A percentile compares a stretch with the other conserved stretches of the same genome.
These are phyloP conservation scores for Ormosia emarginata DNA, from an alignment of 306 rosid species.

Conservation along the genomic window DNA sequence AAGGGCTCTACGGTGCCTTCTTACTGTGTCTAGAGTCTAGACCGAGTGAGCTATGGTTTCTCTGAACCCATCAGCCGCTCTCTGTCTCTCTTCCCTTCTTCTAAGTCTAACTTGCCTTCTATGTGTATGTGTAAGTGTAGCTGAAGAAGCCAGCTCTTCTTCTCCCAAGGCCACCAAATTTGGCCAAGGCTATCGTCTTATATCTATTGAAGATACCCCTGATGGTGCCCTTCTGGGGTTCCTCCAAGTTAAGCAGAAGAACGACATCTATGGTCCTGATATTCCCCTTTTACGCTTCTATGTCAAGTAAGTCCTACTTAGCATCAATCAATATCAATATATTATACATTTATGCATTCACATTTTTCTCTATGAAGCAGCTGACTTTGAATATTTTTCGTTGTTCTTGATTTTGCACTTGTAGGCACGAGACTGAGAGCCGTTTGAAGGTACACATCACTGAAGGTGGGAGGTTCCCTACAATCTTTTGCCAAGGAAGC, in stretches of 20 bases:
- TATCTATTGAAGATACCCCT: constrained; percentile 53
- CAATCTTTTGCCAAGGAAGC: constrained; percentile 64
- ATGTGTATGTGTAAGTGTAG: not conserved
- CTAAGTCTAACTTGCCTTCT: constrained; percentile 21
- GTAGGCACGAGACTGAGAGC: constrained; percentile 68
- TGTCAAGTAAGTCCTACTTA: constrained; percentile 53
- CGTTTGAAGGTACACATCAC: constrained; percentile 81
- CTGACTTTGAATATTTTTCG: not conserved
- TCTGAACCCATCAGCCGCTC: not conserved
- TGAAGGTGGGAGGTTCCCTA: constrained; percentile 92
- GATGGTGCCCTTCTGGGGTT: constrained; percentile 66
- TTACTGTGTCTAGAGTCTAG: not conserved
- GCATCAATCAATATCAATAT: too few relatives aligned
- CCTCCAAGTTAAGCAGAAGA: constrained; percentile 56
- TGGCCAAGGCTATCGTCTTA: constrained; percentile 75
- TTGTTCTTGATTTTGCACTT: constrained; percentile 1
- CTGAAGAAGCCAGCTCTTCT: constrained; percentile 14
- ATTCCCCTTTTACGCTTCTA: constrained; percentile 63
- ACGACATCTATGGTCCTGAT: constrained; percentile 69
- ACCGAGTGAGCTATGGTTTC: constrained; percentile 11
- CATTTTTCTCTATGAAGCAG: not conserved
- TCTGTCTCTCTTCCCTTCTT: constrained; percentile 19
- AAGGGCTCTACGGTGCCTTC: not conserved
- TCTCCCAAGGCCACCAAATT: constrained; percentile 41
- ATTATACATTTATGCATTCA: not conserved